Percentiles rank a stretch among this genome's conserved stretches.
Conservation (phyloP, 2,329 filamentous ascomycete species). For the Alternaria consortialis region DNA sequence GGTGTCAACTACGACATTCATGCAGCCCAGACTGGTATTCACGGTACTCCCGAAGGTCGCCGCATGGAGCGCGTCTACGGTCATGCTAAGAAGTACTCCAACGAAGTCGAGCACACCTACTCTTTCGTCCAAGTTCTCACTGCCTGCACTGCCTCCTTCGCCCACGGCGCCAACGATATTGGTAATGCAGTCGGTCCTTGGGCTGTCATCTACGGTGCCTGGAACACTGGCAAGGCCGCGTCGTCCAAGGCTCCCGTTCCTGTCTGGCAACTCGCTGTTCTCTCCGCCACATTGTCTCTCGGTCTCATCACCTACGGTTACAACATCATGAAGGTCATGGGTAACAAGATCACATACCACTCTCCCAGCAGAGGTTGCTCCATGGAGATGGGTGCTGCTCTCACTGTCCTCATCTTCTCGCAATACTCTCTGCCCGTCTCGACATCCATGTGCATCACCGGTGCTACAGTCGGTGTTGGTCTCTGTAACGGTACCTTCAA, state of each 20-base stretch:
- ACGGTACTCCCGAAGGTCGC: constrained; percentile 75
- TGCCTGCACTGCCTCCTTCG: constrained; percentile 54
- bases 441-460: constrained; percentile 75
- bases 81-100: constrained; percentile 48
- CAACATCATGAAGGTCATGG: constrained; percentile 89
- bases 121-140: constrained; percentile 64
- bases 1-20: constrained; percentile 86
- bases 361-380: constrained; percentile 59
- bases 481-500: constrained; percentile 77
- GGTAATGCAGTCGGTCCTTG: constrained; percentile 51
- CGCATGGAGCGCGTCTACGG: constrained; percentile 76
- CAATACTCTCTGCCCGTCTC: constrained; percentile 79
- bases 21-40: constrained; percentile 74
- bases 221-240: constrained; percentile 68
- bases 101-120: constrained; percentile 51
- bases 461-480: constrained; percentile 79
- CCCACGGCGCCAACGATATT: constrained; percentile 76
- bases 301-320: constrained; percentile 80
- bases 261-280: constrained; percentile 78
- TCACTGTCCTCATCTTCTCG: constrained; percentile 79
- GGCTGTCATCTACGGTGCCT: constrained; percentile 50
- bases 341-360: constrained; percentile 53
- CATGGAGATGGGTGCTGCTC: constrained; percentile 82
- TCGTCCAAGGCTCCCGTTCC: constrained; percentile 72
- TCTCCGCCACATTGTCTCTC: constrained; percentile 67